Base-by-base conservation (phyloP, 768 basidiomycete species). In the Crucibulum laeve region DNA sequence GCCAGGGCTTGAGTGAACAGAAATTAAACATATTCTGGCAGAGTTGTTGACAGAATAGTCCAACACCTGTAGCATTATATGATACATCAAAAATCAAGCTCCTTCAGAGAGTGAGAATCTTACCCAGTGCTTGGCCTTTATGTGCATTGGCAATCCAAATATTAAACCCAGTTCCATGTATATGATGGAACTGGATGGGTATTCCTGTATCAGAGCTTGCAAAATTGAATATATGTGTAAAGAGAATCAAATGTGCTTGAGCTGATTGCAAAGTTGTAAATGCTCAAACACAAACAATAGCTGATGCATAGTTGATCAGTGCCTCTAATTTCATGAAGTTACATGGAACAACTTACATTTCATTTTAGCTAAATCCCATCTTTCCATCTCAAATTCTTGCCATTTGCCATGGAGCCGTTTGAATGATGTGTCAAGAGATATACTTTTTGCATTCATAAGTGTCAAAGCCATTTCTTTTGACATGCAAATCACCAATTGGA, bases 191-290 rank as follows among this genome's bases (percentile, higher is more conserved):
- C 3, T 39, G 44, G 15, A 54, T 47, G 0, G 46, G 33, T 4
- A 49, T 5, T 2, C 51, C 51, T 0, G 55, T 59, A 32, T 61
- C 58, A 5, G 15, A 26, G 17, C 19, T 15, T 1, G 46, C 48
- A 37, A 58, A 52, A 1, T 50, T 15, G 22, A 53, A 61, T 4
- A 65, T 61, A 1, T 24, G 24, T 0, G 22, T 18, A 35, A 61
- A 57, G 0, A 62, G 39, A 13, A 55, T n/a, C 51, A 50, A 11
- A 26, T 65, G 56, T 3, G 57, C 56, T 11, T 60, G 21, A 0
- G 62, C 57, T 10, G 48, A 52, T 33, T 61, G 53, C 0, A 50
- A 61, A 1, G 46, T 61, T 3, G 49, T 60, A 21, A 64, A 63
- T 7, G 55, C 57, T 13, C 40, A 45, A 1, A 48, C 48, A 1